Conservation (phyloP, 75 land plant genomes). For the Cryptomeria japonica region DNA sequence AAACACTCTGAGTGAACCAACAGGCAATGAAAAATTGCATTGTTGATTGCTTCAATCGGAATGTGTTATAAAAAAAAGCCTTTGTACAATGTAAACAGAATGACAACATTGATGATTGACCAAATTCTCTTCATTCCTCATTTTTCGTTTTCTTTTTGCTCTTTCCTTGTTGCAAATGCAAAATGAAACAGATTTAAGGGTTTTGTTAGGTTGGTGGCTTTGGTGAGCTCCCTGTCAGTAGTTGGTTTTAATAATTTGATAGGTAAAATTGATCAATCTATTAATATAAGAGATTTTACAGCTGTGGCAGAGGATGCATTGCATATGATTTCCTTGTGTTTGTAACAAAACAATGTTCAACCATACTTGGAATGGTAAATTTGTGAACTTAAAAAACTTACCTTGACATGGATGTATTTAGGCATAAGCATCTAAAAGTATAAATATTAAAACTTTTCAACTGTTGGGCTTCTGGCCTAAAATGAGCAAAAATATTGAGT, state of each 20-base stretch:
- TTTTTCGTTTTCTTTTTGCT: too few species aligned
- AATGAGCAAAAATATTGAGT: background rate
- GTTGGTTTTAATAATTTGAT: background rate
- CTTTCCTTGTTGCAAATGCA: too few species aligned
- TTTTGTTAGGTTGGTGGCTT: too few species aligned
- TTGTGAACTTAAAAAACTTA: background rate
- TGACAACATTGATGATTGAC: too few species aligned
- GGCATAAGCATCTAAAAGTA: background rate
- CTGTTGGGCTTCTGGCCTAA: background rate
- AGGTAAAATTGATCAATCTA: background rate
- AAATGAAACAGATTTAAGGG: too few species aligned
- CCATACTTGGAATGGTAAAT: background rate
- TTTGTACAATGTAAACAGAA: too few species aligned
- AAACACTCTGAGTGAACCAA: too few species aligned
- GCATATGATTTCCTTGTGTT: background rate
- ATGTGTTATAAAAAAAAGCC: too few species aligned
- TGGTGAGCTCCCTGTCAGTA: too few species aligned
- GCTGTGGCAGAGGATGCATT: background rate
- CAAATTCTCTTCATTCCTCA: too few species aligned
- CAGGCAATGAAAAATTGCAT: too few species aligned
- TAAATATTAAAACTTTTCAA: background rate
- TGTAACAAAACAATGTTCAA: background rate
- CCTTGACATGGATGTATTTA: background rate
- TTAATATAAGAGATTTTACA: background rate
- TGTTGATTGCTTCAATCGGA: too few species aligned